Percentiles rank a stretch among this genome's conserved stretches.
These are phyloP conservation scores for Earliella scabrosa DNA, from an alignment of 1,284 basidiomycete species.

Conservation along the genomic window DNA sequence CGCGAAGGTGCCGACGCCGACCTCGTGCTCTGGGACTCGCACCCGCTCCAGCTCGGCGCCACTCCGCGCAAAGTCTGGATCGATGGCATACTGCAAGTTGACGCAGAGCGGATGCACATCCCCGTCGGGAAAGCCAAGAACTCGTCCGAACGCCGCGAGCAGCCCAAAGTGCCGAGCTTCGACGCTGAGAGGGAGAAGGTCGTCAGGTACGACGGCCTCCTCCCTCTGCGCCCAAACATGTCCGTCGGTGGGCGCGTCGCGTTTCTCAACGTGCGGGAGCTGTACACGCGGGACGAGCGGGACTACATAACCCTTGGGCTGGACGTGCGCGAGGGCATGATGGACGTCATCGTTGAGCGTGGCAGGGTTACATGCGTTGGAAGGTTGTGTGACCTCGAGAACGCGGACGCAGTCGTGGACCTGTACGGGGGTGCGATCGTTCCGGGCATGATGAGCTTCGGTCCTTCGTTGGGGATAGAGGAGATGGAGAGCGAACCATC, in stretches of 20 bases:
- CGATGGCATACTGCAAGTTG: conserved; percentile 70
- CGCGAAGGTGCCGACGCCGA: conserved; percentile 62
- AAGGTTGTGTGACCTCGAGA: conserved; percentile 24
- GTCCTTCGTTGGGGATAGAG: conserved; percentile 60
- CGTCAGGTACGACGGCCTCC: conserved; percentile 67
- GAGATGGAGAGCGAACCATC: conserved; percentile 67
- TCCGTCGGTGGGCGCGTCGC: conserved; percentile 44
- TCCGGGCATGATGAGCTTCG: conserved; percentile 65
- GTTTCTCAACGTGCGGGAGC: conserved; percentile 61
- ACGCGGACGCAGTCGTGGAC: conserved; percentile 38
- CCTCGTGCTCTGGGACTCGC: conserved; percentile 76
- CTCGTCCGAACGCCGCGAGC: conserved; percentile 41
- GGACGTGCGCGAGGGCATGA: conserved; percentile 7
- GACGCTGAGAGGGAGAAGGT: conserved; percentile 58
- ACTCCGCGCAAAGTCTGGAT: conserved; percentile 79
- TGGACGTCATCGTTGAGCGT: conserved; percentile 35
- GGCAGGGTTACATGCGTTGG: conserved; percentile 28
- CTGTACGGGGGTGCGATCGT: conserved; percentile 57
- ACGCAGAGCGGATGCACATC: conserved; percentile 47
- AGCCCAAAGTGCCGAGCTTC: conserved; percentile 66
- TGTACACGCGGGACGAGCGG: conserved; percentile 39
- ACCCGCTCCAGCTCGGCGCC: conserved; percentile 81
- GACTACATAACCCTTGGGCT: conserved; percentile 21
- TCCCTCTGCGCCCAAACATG: conserved; percentile 54
- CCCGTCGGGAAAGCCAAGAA: conserved; percentile 37